These are phyloP conservation scores for Acrocalymma vagum DNA, from an alignment of 2,329 filamentous ascomycete genomes.

Conservation along the genomic window DNA sequence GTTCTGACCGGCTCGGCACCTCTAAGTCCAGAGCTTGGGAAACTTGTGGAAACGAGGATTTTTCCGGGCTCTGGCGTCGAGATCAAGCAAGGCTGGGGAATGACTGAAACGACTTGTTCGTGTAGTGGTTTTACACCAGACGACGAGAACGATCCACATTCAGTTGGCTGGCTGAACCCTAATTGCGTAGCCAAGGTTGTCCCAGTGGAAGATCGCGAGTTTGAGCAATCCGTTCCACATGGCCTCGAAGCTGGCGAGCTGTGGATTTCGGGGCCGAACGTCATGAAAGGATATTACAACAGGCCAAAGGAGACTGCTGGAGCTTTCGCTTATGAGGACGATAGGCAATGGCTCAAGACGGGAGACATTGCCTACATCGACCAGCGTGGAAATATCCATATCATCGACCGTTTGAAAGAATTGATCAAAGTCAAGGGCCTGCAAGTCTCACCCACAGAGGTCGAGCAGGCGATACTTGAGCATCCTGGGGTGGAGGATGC, in stretches of 20 bases:
- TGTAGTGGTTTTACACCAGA: constrained; percentile 43
- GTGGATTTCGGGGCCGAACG: constrained; percentile 60
- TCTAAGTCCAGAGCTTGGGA: constrained; percentile 66
- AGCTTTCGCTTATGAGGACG: constrained; percentile 59
- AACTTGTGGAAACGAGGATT: constrained; percentile 78
- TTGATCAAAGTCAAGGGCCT: constrained; percentile 43
- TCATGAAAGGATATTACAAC: constrained; percentile 62
- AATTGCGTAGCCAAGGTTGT: constrained; percentile 52
- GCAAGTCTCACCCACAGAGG: constrained; percentile 40
- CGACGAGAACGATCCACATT: constrained; percentile 49
- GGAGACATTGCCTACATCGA: constrained; percentile 61
- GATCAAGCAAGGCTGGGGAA: constrained; percentile 53
- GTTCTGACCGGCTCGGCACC: constrained; percentile 67
- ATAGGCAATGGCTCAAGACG: constrained; percentile 56
- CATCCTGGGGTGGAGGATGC: constrained; percentile 34
- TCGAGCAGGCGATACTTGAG: constrained; percentile 35
- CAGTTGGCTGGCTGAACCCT: constrained; percentile 49
- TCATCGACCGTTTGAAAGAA: constrained; percentile 58
- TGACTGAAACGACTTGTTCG: constrained; percentile 52
- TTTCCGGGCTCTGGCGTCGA: constrained; percentile 66
- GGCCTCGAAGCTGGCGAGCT: constrained; percentile 60
- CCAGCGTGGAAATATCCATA: constrained; percentile 58
- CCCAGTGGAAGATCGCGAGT: constrained; percentile 61
- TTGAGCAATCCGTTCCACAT: constrained; percentile 58
- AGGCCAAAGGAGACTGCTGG: constrained; percentile 57